Evolutionary conservation across 257 asterid genomes (phyloP).

Genomic region (Agastache rugosa): DNA sequence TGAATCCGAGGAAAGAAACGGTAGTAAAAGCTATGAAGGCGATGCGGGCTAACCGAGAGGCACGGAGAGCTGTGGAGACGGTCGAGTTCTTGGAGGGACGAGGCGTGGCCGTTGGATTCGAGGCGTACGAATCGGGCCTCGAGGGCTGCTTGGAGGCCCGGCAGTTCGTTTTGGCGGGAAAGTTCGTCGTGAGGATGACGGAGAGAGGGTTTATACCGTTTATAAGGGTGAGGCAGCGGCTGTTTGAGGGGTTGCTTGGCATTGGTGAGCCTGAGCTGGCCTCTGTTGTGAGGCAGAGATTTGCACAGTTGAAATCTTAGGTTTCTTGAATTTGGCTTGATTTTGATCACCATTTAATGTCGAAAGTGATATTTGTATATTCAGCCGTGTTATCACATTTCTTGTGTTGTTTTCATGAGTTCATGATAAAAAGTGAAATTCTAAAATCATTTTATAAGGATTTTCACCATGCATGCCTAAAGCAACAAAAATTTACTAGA

Average conservation of each 20-base stretch:
- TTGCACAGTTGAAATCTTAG: conserved; percentile 60
- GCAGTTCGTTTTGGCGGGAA: conserved; percentile 48
- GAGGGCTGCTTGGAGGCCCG: conserved; percentile 73
- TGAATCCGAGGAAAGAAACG: conserved; percentile 71
- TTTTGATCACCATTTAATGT: too few species aligned
- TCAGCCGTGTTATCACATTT: too few species aligned
- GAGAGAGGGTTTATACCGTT: conserved; percentile 61
- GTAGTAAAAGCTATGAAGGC: conserved; percentile 58
- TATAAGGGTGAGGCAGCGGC: conserved; percentile 51
- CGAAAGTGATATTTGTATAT: too few species aligned
- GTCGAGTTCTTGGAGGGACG: conserved; percentile 59
- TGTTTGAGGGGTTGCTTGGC: conserved; percentile 69
- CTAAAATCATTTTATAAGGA: too few species aligned
- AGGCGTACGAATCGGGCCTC: conserved; percentile 66
- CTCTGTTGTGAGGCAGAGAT: conserved; percentile 62
- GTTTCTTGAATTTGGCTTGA: background rate
- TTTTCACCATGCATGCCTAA: too few species aligned
- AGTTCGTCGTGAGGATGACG: conserved; percentile 49
- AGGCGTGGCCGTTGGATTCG: conserved; percentile 63
- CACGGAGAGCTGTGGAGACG: conserved; percentile 66
- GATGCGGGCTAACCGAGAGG: conserved; percentile 64
- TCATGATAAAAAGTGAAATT: too few species aligned
- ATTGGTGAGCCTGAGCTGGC: conserved; percentile 72
- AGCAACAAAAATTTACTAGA: too few species aligned
- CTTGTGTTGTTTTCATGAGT: too few species aligned